A percentile compares a stretch with the other conserved stretches of the same genome.
These are phyloP conservation scores for Rosa persica DNA, from an alignment of 306 rosid species.

Conservation along the genomic window DNA sequence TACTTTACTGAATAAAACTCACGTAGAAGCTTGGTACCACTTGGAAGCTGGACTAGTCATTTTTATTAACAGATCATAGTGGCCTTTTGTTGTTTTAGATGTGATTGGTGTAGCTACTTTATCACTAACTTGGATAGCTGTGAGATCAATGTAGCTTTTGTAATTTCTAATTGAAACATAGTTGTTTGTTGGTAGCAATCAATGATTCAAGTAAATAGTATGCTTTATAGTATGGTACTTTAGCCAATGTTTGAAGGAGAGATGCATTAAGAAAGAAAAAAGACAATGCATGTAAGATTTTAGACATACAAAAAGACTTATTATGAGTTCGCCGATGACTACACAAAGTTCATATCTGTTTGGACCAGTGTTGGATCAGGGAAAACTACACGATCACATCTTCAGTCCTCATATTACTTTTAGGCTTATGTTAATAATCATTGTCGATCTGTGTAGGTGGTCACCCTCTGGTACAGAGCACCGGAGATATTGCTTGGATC, in stretches of 20 bases:
- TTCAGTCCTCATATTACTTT: background rate
- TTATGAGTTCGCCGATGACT: background rate
- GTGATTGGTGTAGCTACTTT: background rate
- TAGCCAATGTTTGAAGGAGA: background rate
- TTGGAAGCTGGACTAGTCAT: background rate
- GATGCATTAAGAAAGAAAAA: background rate
- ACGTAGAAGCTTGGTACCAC: background rate
- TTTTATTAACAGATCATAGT: background rate
- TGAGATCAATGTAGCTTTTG: background rate
- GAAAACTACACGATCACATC: background rate
- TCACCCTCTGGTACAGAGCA: slow-evolving; percentile 98
- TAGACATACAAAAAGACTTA: background rate
- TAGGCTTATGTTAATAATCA: slow-evolving; percentile 17
- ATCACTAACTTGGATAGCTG: background rate
- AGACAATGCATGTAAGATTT: background rate
- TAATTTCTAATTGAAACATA: background rate
- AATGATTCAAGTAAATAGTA: background rate
- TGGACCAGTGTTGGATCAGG: background rate
- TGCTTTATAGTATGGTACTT: background rate
- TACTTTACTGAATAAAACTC: background rate
- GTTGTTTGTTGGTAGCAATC: background rate
- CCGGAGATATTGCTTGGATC: slow-evolving; percentile 99
- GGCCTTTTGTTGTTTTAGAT: background rate
- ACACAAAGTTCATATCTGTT: background rate
- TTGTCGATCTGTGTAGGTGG: slow-evolving; percentile 60